Conservation (phyloP, 2,329 filamentous ascomycete species). For the Coccinonectria pachysandricola region DNA sequence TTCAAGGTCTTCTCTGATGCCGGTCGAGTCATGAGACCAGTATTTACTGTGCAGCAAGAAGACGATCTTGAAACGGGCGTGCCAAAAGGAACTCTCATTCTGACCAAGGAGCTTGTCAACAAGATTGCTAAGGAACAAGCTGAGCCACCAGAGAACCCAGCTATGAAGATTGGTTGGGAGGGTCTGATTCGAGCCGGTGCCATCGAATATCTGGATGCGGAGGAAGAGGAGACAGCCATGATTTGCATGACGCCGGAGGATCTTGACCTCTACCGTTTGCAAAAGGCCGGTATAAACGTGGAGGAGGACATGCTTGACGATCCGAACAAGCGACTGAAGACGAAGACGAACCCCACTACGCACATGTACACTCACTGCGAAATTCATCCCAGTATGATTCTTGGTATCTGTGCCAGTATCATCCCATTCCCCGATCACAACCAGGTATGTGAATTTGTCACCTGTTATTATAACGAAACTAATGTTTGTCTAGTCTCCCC, state of each 20-base stretch:
- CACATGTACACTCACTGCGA: slow-evolving; percentile 97
- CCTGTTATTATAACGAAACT: not conserved
- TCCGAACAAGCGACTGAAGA: slow-evolving; percentile 78
- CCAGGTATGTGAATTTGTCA: slow-evolving; percentile 42
- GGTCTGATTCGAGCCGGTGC: slow-evolving; percentile 75
- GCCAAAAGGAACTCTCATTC: slow-evolving; percentile 59
- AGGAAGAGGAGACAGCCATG: slow-evolving; percentile 98
- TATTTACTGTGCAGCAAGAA: slow-evolving; percentile 90
- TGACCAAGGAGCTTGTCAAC: slow-evolving; percentile 75
- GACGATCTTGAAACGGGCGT: slow-evolving; percentile 54
- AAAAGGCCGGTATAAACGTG: slow-evolving; percentile 54
- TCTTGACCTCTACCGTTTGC: slow-evolving; percentile 63
- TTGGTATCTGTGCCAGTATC: slow-evolving; percentile 97
- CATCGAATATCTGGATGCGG: slow-evolving; percentile 92
- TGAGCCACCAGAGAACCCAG: slow-evolving; percentile 49
- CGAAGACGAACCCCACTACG: slow-evolving; percentile 74
- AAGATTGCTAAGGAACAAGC: slow-evolving; percentile 64
- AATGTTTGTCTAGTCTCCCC: slow-evolving; percentile 57
- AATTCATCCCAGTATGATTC: slow-evolving; percentile 97
- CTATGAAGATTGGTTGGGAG: slow-evolving; percentile 72
- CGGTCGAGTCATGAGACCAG: slow-evolving; percentile 83
- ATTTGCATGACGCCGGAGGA: slow-evolving; percentile 99
- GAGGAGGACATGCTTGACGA: slow-evolving; percentile 55
- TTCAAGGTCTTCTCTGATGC: slow-evolving; percentile 99
- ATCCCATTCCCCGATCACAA: slow-evolving; percentile 99